Conservation (phyloP, 2,329 filamentous ascomycete genomes). For the Stagonosporopsis vannaccii region DNA sequence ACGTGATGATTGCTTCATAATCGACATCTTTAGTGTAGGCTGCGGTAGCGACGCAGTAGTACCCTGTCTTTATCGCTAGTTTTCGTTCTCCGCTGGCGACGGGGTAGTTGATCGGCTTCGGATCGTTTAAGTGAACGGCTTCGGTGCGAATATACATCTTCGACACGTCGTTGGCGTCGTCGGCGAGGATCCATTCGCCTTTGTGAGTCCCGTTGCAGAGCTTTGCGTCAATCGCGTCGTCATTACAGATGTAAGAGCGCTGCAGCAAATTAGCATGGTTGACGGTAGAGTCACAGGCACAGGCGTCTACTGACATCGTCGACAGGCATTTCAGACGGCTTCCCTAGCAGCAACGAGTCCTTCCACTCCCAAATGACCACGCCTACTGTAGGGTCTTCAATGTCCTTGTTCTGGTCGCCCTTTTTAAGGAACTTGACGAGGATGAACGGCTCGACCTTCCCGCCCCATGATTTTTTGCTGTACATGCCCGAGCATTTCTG, state of each 20-base stretch:
- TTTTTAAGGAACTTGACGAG: slow-evolving; percentile 76
- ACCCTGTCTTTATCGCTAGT: slow-evolving; percentile 74
- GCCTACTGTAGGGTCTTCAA: slow-evolving; percentile 78
- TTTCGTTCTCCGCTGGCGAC: slow-evolving; percentile 61
- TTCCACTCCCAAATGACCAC: slow-evolving; percentile 94
- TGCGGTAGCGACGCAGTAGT: slow-evolving; percentile 90
- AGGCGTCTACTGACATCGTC: slow-evolving; percentile 33
- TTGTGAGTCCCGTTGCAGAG: slow-evolving; percentile 79
- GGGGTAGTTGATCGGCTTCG: slow-evolving; percentile 77
- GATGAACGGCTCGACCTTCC: slow-evolving; percentile 87
- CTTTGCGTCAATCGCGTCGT: slow-evolving; percentile 70
- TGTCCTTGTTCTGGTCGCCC: slow-evolving; percentile 59
- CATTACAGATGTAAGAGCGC: slow-evolving; percentile 78
- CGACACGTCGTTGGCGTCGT: slow-evolving; percentile 76
- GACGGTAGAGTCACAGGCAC: background rate
- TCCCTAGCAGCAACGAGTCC: slow-evolving; percentile 80
- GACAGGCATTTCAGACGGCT: slow-evolving; percentile 53
- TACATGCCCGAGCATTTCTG: slow-evolving; percentile 96
- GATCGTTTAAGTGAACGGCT: slow-evolving; percentile 81
- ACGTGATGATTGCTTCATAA: slow-evolving; percentile 85
- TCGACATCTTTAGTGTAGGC: slow-evolving; percentile 69
- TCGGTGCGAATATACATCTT: slow-evolving; percentile 77
- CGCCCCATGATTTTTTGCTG: slow-evolving; percentile 86
- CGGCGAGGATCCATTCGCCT: slow-evolving; percentile 82
- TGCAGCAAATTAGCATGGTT: slow-evolving; percentile 46